A percentile compares a stretch with the other conserved stretches of the same genome.
These are phyloP conservation scores for Beauveria brongniartii DNA, from an alignment of 2,329 filamentous ascomycete genomes.

Conservation along the genomic window DNA sequence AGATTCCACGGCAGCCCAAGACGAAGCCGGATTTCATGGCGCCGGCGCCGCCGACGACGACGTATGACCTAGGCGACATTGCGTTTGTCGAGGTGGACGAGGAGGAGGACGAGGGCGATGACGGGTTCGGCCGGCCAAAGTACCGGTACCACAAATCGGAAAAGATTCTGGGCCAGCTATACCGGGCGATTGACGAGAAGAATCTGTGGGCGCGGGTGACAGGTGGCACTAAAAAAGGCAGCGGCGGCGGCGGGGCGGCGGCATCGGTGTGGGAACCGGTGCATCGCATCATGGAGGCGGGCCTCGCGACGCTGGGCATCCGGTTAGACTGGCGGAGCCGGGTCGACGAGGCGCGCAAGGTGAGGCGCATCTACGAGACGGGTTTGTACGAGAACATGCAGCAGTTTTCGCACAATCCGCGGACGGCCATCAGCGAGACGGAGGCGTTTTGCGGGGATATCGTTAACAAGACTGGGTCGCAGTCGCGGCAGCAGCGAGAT, in stretches of 20 bases:
- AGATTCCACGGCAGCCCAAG: slow-evolving; percentile 31
- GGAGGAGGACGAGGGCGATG: slow-evolving; percentile 30
- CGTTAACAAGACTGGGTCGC: slow-evolving; percentile 40
- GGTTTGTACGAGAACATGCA: slow-evolving; percentile 32
- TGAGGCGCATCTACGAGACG: slow-evolving; percentile 36
- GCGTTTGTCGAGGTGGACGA: slow-evolving; percentile 26
- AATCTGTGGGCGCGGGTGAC: slow-evolving; percentile 43
- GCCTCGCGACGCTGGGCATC: neutral
- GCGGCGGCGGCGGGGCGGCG: neutral
- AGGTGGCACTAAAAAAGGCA: slow-evolving; percentile 10
- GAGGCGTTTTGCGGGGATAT: slow-evolving; percentile 50
- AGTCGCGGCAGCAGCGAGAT: slow-evolving; percentile 44
- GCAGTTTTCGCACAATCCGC: slow-evolving; percentile 38
- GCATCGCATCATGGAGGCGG: slow-evolving; percentile 29
- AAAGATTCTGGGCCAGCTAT: slow-evolving; percentile 63
- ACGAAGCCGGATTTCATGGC: slow-evolving; percentile 45
- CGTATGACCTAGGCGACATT: slow-evolving; percentile 38
- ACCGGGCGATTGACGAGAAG: slow-evolving; percentile 64
- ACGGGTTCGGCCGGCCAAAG: slow-evolving; percentile 35
- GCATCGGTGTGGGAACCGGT: slow-evolving; percentile 24
- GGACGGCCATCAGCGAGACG: slow-evolving; percentile 36
- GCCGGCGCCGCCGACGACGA: slow-evolving; percentile 33
- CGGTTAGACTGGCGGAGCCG: slow-evolving; percentile 22
- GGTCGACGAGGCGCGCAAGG: slow-evolving; percentile 30
- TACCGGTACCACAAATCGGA: slow-evolving; percentile 57